A percentile compares a stretch with the other conserved stretches of the same genome.
These are phyloP conservation scores for Polyporus arcularius DNA, from an alignment of 768 basidiomycete species.

Conservation along the genomic window DNA sequence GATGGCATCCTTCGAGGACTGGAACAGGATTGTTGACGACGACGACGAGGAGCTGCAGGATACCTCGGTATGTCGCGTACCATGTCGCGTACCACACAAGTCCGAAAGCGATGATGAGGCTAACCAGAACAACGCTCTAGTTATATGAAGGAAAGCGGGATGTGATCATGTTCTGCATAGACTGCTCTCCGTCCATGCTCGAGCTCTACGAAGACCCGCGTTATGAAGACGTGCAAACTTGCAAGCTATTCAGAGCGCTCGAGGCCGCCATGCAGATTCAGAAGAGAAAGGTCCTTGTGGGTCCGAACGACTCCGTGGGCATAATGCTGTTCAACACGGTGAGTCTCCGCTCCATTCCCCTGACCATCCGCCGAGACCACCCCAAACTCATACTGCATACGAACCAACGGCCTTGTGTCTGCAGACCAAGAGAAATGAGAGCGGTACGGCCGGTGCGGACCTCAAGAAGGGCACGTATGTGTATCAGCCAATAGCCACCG, in stretches of 20 bases:
- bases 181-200: slow-evolving; percentile 92
- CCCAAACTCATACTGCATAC: neutral
- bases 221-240: slow-evolving; percentile 68
- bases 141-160: slow-evolving; percentile 72
- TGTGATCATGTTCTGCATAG: slow-evolving; percentile 93
- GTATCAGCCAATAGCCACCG: slow-evolving; percentile 73
- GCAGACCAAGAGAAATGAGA: slow-evolving; percentile 38
- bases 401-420: neutral
- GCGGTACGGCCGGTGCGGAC: slow-evolving; percentile 46
- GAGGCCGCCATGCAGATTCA: slow-evolving; percentile 84
- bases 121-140: neutral
- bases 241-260: slow-evolving; percentile 77
- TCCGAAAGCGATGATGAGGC: neutral
- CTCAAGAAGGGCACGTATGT: slow-evolving; percentile 72
- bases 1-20: slow-evolving; percentile 78
- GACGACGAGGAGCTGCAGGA: slow-evolving; percentile 85
- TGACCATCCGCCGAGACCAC: neutral
- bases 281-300: slow-evolving; percentile 86
- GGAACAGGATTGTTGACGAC: slow-evolving; percentile 78
- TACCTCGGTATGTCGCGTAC: slow-evolving; percentile 57
- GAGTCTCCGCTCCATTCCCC: slow-evolving; percentile 29
- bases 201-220: slow-evolving; percentile 62
- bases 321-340: slow-evolving; percentile 94
- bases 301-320: slow-evolving; percentile 88
- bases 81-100: slow-evolving; percentile 40